A percentile compares a stretch with the other conserved stretches of the same genome.
Conservation (phyloP, 441 rosid species). For the Theobroma grandiflorum region DNA sequence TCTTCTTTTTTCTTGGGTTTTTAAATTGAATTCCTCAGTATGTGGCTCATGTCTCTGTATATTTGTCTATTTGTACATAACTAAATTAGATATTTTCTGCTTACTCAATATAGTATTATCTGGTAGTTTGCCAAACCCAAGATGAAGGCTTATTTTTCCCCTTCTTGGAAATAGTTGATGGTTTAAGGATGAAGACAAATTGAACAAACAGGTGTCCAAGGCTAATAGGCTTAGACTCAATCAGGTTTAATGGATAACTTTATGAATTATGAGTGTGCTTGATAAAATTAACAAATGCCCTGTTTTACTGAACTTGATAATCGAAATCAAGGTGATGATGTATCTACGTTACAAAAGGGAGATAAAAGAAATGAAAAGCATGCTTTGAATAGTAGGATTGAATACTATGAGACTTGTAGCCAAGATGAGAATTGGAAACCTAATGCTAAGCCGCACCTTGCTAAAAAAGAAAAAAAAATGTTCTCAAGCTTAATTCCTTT, state of each 20-base stretch:
- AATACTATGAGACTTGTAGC: neutral
- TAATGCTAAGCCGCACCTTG: neutral
- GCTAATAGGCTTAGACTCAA: neutral
- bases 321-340: neutral
- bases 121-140: neutral
- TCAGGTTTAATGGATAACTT: neutral
- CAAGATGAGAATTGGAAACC: neutral
- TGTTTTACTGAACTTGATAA: neutral
- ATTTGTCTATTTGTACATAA: neutral
- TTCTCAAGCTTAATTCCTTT: too few species aligned
- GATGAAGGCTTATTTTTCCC: neutral
- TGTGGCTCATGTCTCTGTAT: neutral
- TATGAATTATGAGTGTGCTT: neutral
- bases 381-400: neutral
- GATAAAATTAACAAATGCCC: neutral
- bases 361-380: neutral
- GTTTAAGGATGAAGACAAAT: neutral
- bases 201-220: neutral
- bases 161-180: neutral
- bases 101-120: neutral
- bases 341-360: neutral
- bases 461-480: too few species aligned
- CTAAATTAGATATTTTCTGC: neutral
- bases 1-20: neutral
- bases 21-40: slow-evolving; percentile 8